phyloP scores from a whole-genome alignment of 2,329 filamentous ascomycete genomes.

The Pseudopyricularia cyperi region DNA sequence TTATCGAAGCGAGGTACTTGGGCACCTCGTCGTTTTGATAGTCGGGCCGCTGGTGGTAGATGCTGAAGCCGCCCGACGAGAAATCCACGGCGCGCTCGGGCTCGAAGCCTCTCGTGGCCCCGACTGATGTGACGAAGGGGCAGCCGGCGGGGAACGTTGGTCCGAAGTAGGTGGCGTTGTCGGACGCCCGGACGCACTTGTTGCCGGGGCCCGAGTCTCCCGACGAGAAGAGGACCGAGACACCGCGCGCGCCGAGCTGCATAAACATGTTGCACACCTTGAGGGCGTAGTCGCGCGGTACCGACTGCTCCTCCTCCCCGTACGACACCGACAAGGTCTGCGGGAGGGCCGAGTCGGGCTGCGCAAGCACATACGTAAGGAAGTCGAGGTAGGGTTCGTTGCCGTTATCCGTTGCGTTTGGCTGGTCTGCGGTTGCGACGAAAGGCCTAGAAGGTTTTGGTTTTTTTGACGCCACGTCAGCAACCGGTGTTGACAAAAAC shows the following conservation, averaged over 20 bases:
- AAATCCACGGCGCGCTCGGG: conserved; percentile 15
- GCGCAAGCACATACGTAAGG: conserved; percentile 41
- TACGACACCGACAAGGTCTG: conserved; percentile 29
- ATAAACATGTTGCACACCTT: conserved; percentile 40
- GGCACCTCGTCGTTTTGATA: conserved; percentile 26
- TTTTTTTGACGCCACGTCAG: neutral
- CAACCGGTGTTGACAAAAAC: neutral
- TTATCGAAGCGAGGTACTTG: conserved; percentile 25
- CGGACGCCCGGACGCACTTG: conserved; percentile 22
- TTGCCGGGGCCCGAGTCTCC: conserved; percentile 35
- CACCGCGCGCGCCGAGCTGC: conserved; percentile 40
- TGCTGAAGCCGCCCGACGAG: conserved; percentile 31
- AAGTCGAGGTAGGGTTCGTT: conserved; percentile 60
- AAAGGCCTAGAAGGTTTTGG: conserved; percentile 41
- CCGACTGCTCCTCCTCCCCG: conserved; percentile 12
- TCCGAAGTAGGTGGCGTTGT: conserved; percentile 25
- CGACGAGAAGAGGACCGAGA: conserved; percentile 35
- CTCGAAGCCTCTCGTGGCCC: conserved; percentile 28
- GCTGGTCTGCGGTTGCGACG: conserved; percentile 33
- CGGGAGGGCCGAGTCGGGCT: conserved; percentile 27
- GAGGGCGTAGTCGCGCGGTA: conserved; percentile 16
- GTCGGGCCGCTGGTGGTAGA: conserved; percentile 25
- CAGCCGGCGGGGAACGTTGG: conserved; percentile 32
- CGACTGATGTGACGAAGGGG: conserved; percentile 36
- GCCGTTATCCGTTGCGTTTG: conserved; percentile 32